phyloP scores from a whole-genome alignment of 2,329 filamentous ascomycete species.

The Xylariaceae sp. region DNA sequence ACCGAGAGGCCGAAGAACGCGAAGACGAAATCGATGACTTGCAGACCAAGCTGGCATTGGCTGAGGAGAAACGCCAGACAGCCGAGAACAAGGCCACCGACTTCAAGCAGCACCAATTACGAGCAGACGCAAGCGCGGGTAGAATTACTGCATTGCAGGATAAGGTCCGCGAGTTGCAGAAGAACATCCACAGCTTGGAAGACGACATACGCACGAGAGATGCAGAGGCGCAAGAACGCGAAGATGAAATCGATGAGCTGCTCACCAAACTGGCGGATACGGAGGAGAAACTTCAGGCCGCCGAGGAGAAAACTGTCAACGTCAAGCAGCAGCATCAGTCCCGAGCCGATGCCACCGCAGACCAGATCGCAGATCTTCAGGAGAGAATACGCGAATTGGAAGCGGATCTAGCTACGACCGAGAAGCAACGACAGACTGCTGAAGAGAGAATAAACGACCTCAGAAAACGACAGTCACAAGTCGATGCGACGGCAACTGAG shows the following conservation, averaged over 20 bases:
- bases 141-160: conserved; percentile 49
- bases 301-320: conserved; percentile 52
- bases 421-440: conserved; percentile 38
- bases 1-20: background rate
- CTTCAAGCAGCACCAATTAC: conserved; percentile 54
- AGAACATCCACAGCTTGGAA: conserved; percentile 71
- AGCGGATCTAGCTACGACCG: conserved; percentile 44
- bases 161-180: conserved; percentile 62
- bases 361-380: conserved; percentile 39
- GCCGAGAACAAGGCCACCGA: conserved; percentile 52
- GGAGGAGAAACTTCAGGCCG: background rate
- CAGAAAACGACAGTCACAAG: conserved; percentile 44
- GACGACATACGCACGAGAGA: conserved; percentile 72
- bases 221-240: conserved; percentile 57
- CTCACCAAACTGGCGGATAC: background rate
- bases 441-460: conserved; percentile 23
- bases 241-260: conserved; percentile 46
- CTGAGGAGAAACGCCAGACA: background rate
- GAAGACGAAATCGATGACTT: background rate
- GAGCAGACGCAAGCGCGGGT: conserved; percentile 38
- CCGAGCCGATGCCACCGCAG: conserved; percentile 37
- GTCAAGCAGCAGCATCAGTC: conserved; percentile 53
- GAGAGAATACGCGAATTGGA: conserved; percentile 59
- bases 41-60: background rate
- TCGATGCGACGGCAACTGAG: conserved; percentile 59